Evolutionary conservation across 2,329 filamentous ascomycete species (phyloP), one percentile per base, ranked within the genome.

Genomic region (Hymenotorrendiella dingleyae): DNA sequence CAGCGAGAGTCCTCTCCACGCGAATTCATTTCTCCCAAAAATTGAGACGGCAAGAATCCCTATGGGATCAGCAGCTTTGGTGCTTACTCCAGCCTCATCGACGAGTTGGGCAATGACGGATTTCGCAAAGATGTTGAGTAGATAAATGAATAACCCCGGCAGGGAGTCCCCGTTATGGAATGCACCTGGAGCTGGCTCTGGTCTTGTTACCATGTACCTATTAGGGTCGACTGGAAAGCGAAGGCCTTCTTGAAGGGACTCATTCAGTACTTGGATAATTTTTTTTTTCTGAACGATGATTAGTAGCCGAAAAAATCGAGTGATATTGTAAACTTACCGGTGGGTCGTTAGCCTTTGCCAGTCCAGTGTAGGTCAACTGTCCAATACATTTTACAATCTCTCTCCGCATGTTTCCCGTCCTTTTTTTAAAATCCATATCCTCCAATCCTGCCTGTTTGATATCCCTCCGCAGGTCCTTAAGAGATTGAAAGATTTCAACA

Each of bases 101-200:
- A 81, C 72, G 54, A 84, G 82, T 51, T 89, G 85, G 35, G 73
- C 75, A 46, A 93, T 72, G 43, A 89, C 71, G 32, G 71, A 71
- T 63, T 94, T 94, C 53, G 82, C 71, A 50, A 90, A 82, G 38
- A 84, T 79, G 54, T 86, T 89, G 43, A 94, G 70, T 2, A 87
- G 72, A 60, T 89, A 94, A 20, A 94, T 67, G 49, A 86, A 76
- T 5, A 86, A 64, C 1, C 76, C 73, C 0, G 85, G 82, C 17
- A 85, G 64, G 16, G 73, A 67, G 17, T 71, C 74, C 7, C 51
- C 57, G 23, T 82, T 74, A 43, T 73, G 63, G 3, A 66, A 55
- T 3, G 71, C 70, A 10, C 71, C 74, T 42, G 74, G 68, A n/a
- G 64, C 59, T 1, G 71, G 69, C 21, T 68, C 60, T 38, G 72